phyloP scores from a whole-genome alignment of 2,329 filamentous ascomycete species.

The Colletotrichum sp. region DNA sequence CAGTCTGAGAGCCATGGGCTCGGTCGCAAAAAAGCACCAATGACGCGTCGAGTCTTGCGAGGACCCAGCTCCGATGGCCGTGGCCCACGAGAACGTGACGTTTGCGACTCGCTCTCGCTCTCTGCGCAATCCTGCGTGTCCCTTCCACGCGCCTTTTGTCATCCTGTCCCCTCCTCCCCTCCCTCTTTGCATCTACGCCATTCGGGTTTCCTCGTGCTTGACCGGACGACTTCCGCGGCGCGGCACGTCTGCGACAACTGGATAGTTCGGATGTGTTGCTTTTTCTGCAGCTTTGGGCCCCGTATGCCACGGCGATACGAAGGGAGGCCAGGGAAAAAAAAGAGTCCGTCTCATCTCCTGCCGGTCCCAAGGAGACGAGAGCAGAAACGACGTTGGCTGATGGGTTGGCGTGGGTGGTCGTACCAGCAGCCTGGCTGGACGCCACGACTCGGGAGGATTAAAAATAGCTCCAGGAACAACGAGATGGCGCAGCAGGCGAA shows the following conservation, averaged over 20 bases:
- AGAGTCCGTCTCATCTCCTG: background rate
- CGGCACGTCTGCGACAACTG: background rate
- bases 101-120: background rate
- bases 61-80: slow-evolving; percentile 12
- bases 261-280: background rate
- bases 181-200: background rate
- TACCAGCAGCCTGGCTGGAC: background rate
- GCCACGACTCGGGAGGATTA: background rate
- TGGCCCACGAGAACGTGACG: background rate
- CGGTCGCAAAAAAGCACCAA: slow-evolving; percentile 11
- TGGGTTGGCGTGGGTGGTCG: background rate
- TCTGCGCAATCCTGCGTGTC: background rate
- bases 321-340: background rate
- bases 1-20: background rate
- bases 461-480: background rate
- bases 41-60: slow-evolving; percentile 1
- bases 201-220: background rate
- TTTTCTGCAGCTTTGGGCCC: background rate
- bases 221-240: slow-evolving; percentile 7
- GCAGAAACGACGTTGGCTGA: background rate
- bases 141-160: background rate
- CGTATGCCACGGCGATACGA: background rate
- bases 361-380: background rate
- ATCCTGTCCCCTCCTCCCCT: background rate
- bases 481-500: background rate